These are phyloP conservation scores for Amoeboaphelidium occidentale DNA, from an alignment of 371 early-diverging fungal genomes.

Conservation along the genomic window DNA sequence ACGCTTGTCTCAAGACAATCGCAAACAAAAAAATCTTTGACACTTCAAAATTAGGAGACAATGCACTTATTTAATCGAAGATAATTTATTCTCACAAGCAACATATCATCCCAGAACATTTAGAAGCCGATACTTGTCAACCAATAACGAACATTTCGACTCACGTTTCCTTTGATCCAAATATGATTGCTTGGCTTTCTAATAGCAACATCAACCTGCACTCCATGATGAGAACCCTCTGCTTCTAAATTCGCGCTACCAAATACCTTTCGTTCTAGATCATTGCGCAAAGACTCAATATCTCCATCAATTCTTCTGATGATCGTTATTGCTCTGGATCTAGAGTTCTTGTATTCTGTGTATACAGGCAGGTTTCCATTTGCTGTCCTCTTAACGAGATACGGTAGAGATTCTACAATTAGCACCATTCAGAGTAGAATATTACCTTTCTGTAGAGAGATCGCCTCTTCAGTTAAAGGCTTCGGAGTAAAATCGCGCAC, in stretches of 20 bases:
- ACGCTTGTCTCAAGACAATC: too few species aligned
- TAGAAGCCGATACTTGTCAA: background rate
- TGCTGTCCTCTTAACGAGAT: background rate
- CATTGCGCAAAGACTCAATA: background rate
- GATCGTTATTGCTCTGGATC: background rate
- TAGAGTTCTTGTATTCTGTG: background rate
- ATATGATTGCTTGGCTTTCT: too few species aligned
- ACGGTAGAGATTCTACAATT: background rate
- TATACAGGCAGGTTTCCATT: background rate
- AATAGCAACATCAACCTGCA: too few species aligned
- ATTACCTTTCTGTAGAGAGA: background rate
- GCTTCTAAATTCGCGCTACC: too few species aligned
- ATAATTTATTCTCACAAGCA: too few species aligned
- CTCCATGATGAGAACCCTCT: too few species aligned
- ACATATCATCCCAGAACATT: too few species aligned
- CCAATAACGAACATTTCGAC: background rate
- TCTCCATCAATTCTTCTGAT: background rate
- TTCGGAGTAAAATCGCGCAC: background rate
- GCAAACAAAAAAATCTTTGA: too few species aligned
- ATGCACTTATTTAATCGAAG: too few species aligned
- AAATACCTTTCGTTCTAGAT: background rate
- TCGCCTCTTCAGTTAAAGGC: background rate
- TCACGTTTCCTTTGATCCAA: background rate
- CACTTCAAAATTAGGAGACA: too few species aligned
- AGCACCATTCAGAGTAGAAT: too few species aligned